Evolutionary conservation across 257 asterid species (phyloP).

Genomic region (Datura wrightii): DNA sequence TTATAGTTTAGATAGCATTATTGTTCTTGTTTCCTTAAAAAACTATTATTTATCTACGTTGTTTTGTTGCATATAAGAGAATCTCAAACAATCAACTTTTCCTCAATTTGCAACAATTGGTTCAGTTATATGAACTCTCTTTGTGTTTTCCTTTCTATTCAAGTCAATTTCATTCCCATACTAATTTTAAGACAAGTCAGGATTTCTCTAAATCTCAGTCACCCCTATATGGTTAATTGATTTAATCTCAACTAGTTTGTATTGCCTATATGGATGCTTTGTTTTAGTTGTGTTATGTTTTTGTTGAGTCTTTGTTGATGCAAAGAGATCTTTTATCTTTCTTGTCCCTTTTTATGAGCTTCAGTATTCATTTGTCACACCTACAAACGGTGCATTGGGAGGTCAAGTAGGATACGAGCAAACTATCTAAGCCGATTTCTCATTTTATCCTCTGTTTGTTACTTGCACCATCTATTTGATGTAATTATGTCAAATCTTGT

Average conservation of each 20-base stretch:
- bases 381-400: neutral
- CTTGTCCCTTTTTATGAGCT: neutral
- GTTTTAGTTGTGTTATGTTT: neutral
- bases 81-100: neutral
- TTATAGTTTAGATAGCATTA: neutral
- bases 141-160: neutral
- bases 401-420: neutral
- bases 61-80: neutral
- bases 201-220: slow-evolving; percentile 1
- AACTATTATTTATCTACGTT: neutral
- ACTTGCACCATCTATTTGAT: slow-evolving; percentile 5
- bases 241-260: neutral
- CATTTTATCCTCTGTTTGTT: neutral
- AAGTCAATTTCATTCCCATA: neutral
- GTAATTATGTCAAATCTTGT: slow-evolving; percentile 13
- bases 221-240: neutral
- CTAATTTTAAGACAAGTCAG: neutral
- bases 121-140: neutral
- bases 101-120: neutral
- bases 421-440: neutral
- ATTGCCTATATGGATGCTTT: neutral
- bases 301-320: neutral
- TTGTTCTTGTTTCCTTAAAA: neutral
- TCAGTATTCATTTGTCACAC: slow-evolving; percentile 1
- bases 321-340: neutral